Evolutionary conservation across 331 rosid genomes (phyloP).

Genomic region (Acacia pycnantha): DNA sequence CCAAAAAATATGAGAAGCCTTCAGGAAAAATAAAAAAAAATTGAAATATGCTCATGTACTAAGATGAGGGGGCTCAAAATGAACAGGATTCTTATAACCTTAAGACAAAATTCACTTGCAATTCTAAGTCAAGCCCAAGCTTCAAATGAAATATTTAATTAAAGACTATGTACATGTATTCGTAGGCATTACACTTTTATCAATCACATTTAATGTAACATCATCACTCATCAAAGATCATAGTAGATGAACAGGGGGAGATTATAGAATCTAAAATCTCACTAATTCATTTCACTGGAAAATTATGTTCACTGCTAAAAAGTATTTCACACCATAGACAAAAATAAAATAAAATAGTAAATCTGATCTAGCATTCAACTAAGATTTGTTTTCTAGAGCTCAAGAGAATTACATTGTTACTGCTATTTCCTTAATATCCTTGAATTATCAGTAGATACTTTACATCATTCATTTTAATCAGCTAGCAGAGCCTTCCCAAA

Average conservation of each 20-base stretch:
- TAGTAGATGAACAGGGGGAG: background rate
- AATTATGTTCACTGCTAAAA: background rate
- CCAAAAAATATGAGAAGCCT: background rate
- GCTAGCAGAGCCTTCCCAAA: background rate
- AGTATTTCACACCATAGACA: background rate
- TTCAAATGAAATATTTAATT: background rate
- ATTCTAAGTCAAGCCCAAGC: background rate
- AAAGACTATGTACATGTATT: background rate
- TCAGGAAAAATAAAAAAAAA: background rate
- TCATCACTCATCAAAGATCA: background rate
- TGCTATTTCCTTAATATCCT: background rate
- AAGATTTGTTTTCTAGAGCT: background rate
- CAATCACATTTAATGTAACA: background rate
- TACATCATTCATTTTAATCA: background rate
- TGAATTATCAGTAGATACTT: background rate
- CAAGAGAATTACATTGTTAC: background rate
- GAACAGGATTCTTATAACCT: background rate
- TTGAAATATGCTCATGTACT: background rate
- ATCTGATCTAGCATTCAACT: background rate
- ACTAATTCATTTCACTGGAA: background rate
- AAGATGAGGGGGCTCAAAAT: background rate
- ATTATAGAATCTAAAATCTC: slow-evolving; percentile 9
- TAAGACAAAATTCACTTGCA: slow-evolving; percentile 3
- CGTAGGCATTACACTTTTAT: background rate
- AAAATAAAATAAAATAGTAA: background rate